Conservation (phyloP, 2,329 filamentous ascomycete species). For the Pseudogymnoascus sp. region DNA sequence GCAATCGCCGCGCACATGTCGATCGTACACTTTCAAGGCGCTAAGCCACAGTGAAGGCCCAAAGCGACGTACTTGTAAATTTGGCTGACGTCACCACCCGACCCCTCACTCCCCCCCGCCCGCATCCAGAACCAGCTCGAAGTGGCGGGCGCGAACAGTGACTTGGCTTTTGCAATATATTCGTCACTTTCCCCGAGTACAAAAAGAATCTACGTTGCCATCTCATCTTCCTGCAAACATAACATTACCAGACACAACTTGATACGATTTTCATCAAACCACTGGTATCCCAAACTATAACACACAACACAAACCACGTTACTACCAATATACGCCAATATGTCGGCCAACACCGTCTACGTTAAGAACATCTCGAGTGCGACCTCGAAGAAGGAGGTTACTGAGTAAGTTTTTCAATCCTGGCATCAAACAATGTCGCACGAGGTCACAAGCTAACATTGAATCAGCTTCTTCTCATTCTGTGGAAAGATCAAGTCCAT, state of each 20-base stretch:
- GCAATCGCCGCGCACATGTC: conserved; percentile 5
- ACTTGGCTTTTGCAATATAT: neutral
- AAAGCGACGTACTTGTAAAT: neutral
- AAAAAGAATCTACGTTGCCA: neutral
- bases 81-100: neutral
- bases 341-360: conserved; percentile 53
- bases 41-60: neutral
- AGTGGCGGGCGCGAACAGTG: neutral
- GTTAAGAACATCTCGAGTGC: conserved; percentile 80
- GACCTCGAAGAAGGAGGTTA: conserved; percentile 84
- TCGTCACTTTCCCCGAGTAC: neutral
- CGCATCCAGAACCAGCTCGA: neutral
- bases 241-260: neutral
- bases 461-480: conserved; percentile 13
- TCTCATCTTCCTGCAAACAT: neutral
- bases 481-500: conserved; percentile 88
- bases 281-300: neutral
- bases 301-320: neutral
- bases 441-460: neutral
- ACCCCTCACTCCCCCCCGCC: neutral
- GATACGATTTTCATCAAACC: neutral
- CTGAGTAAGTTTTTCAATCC: conserved; percentile 49
- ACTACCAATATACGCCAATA: neutral
- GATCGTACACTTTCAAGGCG: neutral
- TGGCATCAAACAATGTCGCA: conserved; percentile 17